phyloP scores from a whole-genome alignment of 1,139 yeast genomes.

The Suhomyces bribrorum region DNA sequence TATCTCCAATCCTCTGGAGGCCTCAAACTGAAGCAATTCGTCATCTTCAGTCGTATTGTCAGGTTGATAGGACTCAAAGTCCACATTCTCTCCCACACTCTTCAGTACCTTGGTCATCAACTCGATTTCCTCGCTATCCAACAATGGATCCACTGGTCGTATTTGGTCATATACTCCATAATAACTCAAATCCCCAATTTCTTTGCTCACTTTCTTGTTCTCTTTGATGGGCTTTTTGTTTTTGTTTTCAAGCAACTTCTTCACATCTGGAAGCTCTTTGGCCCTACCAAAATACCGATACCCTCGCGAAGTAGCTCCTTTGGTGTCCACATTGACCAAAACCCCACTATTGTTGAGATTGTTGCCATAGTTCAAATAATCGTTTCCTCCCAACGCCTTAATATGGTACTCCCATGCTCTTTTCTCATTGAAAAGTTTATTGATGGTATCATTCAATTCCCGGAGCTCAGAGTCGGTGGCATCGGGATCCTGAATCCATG shows the following conservation, averaged over 20 bases:
- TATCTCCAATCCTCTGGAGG: conserved; percentile 20
- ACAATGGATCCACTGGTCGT: not conserved
- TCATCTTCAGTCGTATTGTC: conserved; percentile 4
- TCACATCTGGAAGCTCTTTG: conserved; percentile 74
- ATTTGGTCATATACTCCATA: conserved; percentile 49
- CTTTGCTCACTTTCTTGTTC: conserved; percentile 19
- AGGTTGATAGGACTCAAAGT: not conserved
- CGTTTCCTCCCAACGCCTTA: conserved; percentile 26
- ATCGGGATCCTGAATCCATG: conserved; percentile 64
- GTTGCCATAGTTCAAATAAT: conserved; percentile 15
- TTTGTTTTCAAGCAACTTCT: conserved; percentile 43
- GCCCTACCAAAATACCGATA: conserved; percentile 85
- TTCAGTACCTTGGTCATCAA: conserved; percentile 8
- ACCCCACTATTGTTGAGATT: conserved; percentile 27
- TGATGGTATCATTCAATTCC: conserved; percentile 53
- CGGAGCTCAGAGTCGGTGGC: conserved; percentile 63
- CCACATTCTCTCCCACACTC: conserved; percentile 5
- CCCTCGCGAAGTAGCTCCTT: conserved; percentile 39
- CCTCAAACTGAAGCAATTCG: conserved; percentile 25
- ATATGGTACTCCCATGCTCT: conserved; percentile 81
- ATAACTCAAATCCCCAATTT: conserved; percentile 29
- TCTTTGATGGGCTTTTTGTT: conserved; percentile 16
- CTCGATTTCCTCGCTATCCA: conserved; percentile 11
- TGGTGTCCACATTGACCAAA: conserved; percentile 17
- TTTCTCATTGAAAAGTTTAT: conserved; percentile 23